Evolutionary conservation across 169 alveolate genomes (phyloP).

Genomic region (Eimeria sp.): DNA sequence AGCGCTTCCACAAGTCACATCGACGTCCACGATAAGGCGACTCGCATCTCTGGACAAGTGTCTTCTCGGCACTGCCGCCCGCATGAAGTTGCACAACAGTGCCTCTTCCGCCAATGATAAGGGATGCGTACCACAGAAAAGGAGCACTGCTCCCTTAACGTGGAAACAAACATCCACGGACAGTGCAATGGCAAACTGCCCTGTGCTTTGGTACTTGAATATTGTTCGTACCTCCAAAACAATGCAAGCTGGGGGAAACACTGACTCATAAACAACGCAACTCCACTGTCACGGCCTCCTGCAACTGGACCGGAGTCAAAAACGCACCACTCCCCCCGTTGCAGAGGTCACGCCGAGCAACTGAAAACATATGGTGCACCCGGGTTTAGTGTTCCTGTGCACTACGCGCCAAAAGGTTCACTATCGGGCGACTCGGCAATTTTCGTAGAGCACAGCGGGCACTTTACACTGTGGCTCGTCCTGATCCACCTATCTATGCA

Average conservation of each 20-base stretch:
- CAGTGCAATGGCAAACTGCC: background rate
- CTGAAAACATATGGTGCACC: background rate
- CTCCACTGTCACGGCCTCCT: background rate
- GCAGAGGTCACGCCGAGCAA: background rate
- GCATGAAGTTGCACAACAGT: background rate
- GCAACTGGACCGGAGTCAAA: background rate
- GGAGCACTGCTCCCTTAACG: slow-evolving; percentile 3
- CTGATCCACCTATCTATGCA: slow-evolving; percentile 66
- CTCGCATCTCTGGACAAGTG: background rate
- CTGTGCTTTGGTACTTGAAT: background rate
- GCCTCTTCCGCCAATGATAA: background rate
- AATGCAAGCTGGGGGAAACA: too few relatives aligned
- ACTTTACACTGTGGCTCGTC: slow-evolving; percentile 28
- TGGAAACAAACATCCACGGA: background rate
- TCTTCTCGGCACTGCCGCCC: background rate
- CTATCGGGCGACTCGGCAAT: slow-evolving; percentile 15
- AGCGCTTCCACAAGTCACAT: background rate
- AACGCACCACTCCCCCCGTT: background rate
- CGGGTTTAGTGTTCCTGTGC: background rate
- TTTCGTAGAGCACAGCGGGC: slow-evolving; percentile 46
- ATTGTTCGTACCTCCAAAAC: background rate
- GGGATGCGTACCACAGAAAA: background rate
- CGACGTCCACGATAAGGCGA: background rate
- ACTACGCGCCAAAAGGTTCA: background rate
- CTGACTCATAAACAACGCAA: background rate